A percentile compares a stretch with the other conserved stretches of the same genome.
Conservation (phyloP, 2,329 filamentous ascomycete species). For the Fusarium sororula region DNA sequence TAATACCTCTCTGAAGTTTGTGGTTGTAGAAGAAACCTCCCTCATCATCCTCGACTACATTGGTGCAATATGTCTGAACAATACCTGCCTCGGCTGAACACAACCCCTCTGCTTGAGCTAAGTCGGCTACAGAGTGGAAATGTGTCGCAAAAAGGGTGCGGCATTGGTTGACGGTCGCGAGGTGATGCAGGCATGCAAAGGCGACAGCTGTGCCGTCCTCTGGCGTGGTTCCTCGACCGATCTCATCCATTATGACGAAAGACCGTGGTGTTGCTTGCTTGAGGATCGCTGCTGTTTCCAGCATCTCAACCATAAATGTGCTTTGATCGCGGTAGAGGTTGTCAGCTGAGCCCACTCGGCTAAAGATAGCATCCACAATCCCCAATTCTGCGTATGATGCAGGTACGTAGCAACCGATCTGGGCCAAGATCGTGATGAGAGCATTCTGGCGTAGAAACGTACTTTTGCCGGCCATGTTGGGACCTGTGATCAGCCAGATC, state of each 20-base stretch:
- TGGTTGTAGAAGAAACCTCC: constrained; percentile 88
- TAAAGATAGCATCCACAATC: constrained; percentile 95
- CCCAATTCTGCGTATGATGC: constrained; percentile 87
- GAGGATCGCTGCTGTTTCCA: constrained; percentile 92
- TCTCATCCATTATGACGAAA: constrained; percentile 98
- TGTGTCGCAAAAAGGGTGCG: constrained; percentile 93
- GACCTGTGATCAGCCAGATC: constrained; percentile 77
- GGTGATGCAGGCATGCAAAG: constrained; percentile 86
- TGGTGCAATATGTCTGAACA: constrained; percentile 86
- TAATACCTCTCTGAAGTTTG: constrained; percentile 81
- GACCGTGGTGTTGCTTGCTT: constrained; percentile 83
- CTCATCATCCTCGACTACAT: constrained; percentile 77
- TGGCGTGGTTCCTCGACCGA: constrained; percentile 92
- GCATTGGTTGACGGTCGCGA: constrained; percentile 80
- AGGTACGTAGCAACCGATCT: constrained; percentile 92
- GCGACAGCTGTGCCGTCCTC: constrained; percentile 91
- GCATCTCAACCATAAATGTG: constrained; percentile 99
- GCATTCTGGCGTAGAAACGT: constrained; percentile 97
- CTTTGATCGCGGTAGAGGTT: constrained; percentile 95
- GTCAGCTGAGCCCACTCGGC: constrained; percentile 91
- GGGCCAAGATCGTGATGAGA: constrained; percentile 90
- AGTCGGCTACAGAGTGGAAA: constrained; percentile 85
- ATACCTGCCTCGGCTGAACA: constrained; percentile 46
- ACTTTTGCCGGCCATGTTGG: constrained; percentile 99
- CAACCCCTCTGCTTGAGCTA: constrained; percentile 67